These are phyloP conservation scores for Boletus sp. DNA, from an alignment of 768 basidiomycete species.

Conservation along the genomic window DNA sequence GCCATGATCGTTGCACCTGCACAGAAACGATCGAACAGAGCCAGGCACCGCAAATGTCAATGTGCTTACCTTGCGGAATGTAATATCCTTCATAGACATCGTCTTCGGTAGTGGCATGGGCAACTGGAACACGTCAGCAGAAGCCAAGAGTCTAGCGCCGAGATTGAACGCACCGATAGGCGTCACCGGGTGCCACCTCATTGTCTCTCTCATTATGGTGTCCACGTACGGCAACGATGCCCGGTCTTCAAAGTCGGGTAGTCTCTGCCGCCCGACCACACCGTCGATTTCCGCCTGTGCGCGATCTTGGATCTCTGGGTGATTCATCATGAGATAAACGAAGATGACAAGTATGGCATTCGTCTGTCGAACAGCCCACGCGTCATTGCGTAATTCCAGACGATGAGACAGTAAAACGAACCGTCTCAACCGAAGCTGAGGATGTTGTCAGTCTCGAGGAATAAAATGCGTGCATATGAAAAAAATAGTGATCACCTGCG, in stretches of 20 bases:
- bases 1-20: constrained; percentile 10
- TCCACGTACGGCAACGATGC: constrained; percentile 32
- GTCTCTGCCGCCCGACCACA: constrained; percentile 26
- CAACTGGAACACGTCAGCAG: constrained; percentile 29
- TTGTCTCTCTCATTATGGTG: constrained; percentile 33
- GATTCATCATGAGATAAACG: constrained; percentile 28
- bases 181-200: constrained; percentile 28
- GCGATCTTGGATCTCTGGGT: constrained; percentile 28
- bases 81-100: constrained; percentile 37
- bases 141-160: background rate
- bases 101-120: constrained; percentile 38
- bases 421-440: no score
- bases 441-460: no score
- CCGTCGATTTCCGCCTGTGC: constrained; percentile 35
- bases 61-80: constrained; percentile 28
- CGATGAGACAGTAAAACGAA: no score
- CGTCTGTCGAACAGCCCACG: constrained; percentile 17
- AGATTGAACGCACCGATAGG: constrained; percentile 21
- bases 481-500: constrained; percentile 7
- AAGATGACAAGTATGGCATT: constrained; percentile 20
- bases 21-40: background rate
- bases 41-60: background rate
- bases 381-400: no score
- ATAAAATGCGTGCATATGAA: no score
- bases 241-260: constrained; percentile 33